Evolutionary conservation across 345 rosid species (phyloP).

Genomic region (Rhodamnia argentea): DNA sequence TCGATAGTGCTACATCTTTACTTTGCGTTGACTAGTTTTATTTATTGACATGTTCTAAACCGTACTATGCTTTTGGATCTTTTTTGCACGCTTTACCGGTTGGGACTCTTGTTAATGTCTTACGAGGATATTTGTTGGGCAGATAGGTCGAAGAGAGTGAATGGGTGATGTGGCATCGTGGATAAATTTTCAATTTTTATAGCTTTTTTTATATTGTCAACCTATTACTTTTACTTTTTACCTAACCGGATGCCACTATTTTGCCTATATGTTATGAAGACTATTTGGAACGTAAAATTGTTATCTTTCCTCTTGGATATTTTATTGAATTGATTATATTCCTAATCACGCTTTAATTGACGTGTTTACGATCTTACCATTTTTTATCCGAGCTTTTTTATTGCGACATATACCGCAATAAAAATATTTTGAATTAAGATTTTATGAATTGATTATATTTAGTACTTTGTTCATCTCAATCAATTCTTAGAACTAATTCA

Average conservation of each 20-base stretch:
- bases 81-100: neutral
- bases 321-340: neutral
- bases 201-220: neutral
- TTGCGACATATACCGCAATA: too few relatives aligned
- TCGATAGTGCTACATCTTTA: neutral
- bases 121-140: neutral
- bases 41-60: neutral
- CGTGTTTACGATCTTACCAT: neutral
- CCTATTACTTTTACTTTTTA: neutral
- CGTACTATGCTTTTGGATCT: neutral
- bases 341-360: neutral
- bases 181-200: neutral
- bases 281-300: neutral
- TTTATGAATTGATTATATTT: too few relatives aligned
- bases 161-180: neutral
- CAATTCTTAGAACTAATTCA: too few relatives aligned
- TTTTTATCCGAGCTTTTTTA: neutral
- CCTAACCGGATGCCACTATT: neutral
- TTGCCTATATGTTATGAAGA: neutral
- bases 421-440: too few relatives aligned
- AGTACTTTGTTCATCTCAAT: too few relatives aligned
- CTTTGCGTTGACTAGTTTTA: neutral
- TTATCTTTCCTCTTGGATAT: neutral
- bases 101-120: neutral
- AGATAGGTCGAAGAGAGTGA: neutral